A percentile compares a stretch with the other conserved stretches of the same genome.
These are phyloP conservation scores for Hemileccinum rubropunctum DNA, from an alignment of 768 basidiomycete species.

Conservation along the genomic window DNA sequence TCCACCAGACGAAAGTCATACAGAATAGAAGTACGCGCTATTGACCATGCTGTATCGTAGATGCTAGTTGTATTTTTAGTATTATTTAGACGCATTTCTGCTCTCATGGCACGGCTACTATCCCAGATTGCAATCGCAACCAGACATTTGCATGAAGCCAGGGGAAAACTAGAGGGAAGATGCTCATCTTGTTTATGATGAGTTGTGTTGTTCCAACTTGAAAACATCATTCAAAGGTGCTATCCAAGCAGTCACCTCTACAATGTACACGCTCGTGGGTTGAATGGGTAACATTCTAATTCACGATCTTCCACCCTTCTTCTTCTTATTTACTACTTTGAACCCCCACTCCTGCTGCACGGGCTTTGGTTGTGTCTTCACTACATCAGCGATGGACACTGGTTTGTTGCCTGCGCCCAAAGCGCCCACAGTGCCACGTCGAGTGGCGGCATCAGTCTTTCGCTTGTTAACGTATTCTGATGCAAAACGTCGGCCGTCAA, in stretches of 20 bases:
- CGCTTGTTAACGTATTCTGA: slow-evolving; percentile 86
- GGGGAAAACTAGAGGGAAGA: background rate
- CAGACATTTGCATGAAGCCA: no score
- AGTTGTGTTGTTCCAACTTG: background rate
- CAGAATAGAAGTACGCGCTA: slow-evolving; percentile 11
- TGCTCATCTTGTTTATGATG: background rate
- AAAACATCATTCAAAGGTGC: slow-evolving; percentile 6
- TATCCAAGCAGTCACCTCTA: slow-evolving; percentile 25
- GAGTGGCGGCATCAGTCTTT: slow-evolving; percentile 70
- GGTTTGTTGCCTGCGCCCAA: slow-evolving; percentile 42
- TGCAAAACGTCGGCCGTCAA: slow-evolving; percentile 94
- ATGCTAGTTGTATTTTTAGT: slow-evolving; percentile 18
- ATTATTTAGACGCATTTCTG: slow-evolving; percentile 8
- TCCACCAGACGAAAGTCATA: slow-evolving; percentile 1
- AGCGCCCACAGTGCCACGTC: slow-evolving; percentile 45
- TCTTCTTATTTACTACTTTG: slow-evolving; percentile 96
- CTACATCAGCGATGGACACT: slow-evolving; percentile 83
- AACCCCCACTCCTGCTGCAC: slow-evolving; percentile 82
- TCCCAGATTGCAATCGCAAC: no score
- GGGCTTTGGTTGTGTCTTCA: slow-evolving; percentile 82
- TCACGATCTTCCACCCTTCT: slow-evolving; percentile 69
- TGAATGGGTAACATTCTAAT: background rate
- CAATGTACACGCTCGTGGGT: slow-evolving; percentile 7
- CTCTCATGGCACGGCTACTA: background rate
- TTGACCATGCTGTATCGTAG: slow-evolving; percentile 21